Conservation (phyloP, 805 yeast genomes). For the Saturnispora bothae region DNA sequence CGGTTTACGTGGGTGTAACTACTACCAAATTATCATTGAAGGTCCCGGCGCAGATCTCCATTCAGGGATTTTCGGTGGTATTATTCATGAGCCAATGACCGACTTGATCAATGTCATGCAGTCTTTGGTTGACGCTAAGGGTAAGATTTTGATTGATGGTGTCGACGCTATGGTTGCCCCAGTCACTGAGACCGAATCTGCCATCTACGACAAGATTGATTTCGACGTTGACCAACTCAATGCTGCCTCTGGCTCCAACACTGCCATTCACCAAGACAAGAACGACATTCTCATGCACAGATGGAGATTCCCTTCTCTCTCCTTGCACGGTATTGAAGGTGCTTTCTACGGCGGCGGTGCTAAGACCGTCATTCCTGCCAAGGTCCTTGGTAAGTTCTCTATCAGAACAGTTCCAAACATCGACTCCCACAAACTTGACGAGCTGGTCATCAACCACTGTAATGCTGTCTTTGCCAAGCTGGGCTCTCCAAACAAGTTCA, state of each 20-base stretch:
- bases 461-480: constrained; percentile 54
- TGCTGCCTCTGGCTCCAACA: constrained; percentile 79
- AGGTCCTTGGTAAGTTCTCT: constrained; percentile 88
- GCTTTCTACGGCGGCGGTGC: constrained; percentile 95
- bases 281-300: constrained; percentile 90
- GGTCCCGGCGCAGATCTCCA: constrained; percentile 98
- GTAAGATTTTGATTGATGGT: constrained; percentile 82
- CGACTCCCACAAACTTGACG: constrained; percentile 65
- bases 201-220: constrained; percentile 76
- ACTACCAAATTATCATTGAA: constrained; percentile 68
- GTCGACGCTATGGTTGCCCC: constrained; percentile 92
- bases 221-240: constrained; percentile 77
- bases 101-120: constrained; percentile 75
- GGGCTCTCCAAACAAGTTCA: constrained; percentile 65
- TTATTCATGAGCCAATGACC: constrained; percentile 94
- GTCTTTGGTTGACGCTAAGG: constrained; percentile 67
- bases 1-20: constrained; percentile 94
- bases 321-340: constrained; percentile 95
- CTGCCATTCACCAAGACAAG: constrained; percentile 66
- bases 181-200: constrained; percentile 67
- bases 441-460: constrained; percentile 64
- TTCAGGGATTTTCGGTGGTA: constrained; percentile 96
- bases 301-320: constrained; percentile 97
- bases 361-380: constrained; percentile 95
- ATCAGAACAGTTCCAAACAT: constrained; percentile 97